Conservation (phyloP, 2,329 filamentous ascomycete genomes). For the Colletotrichum karsti region DNA sequence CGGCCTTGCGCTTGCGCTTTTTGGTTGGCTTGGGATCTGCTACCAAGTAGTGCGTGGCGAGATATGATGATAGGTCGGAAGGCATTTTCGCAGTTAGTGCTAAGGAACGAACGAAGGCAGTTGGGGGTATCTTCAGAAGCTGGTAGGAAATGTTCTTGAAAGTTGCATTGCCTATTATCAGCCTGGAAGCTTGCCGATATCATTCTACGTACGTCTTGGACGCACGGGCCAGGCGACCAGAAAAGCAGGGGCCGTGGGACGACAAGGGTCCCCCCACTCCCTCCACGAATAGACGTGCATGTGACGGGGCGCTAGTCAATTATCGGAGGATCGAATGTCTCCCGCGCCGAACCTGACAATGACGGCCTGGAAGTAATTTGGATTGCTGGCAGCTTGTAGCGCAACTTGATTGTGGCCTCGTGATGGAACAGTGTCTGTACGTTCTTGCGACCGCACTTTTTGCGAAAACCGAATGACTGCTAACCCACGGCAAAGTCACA, state of each 20-base stretch:
- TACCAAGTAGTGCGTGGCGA: slow-evolving; percentile 88
- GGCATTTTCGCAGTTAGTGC: slow-evolving; percentile 48
- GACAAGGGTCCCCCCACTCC: slow-evolving; percentile 4
- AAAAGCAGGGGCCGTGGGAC: slow-evolving; percentile 16
- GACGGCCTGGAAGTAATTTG: neutral
- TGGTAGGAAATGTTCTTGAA: neutral
- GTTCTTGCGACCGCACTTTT: neutral
- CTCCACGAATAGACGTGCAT: slow-evolving; percentile 10
- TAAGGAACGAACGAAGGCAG: neutral
- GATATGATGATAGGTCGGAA: slow-evolving; percentile 79
- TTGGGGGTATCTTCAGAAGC: neutral
- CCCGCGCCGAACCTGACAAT: slow-evolving; percentile 11
- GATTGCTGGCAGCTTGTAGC: neutral
- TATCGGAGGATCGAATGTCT: slow-evolving; percentile 24
- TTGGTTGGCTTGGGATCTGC: slow-evolving; percentile 65
- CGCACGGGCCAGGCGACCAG: slow-evolving; percentile 5
- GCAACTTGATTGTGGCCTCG: neutral
- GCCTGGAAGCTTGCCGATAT: neutral
- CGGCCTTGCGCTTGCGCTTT: slow-evolving; percentile 70
- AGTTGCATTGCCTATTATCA: no score
- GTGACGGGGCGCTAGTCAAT: slow-evolving; percentile 29
- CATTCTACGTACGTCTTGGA: neutral
- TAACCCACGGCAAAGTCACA: neutral
- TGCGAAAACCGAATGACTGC: neutral
- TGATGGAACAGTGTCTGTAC: slow-evolving; percentile 24